Conservation (phyloP, 805 yeast species). For the Kuraishia ogatae region DNA sequence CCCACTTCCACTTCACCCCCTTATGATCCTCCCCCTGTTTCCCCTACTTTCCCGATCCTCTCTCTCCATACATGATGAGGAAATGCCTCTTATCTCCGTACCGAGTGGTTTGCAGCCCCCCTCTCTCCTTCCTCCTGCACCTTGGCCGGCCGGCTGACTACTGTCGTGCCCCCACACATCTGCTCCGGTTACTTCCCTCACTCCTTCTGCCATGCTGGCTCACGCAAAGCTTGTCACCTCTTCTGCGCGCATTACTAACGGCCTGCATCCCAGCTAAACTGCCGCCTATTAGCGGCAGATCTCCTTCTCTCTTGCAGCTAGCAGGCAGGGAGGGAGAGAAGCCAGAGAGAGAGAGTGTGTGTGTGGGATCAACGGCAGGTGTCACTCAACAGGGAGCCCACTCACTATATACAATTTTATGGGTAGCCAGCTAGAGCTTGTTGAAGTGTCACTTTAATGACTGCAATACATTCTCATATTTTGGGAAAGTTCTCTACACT, state of each 20-base stretch:
- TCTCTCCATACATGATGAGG: background rate
- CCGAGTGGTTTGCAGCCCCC: background rate
- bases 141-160: background rate
- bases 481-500: background rate
- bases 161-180: background rate
- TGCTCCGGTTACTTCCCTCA: background rate
- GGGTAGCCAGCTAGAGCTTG: background rate
- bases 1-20: too few species aligned
- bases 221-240: background rate
- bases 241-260: background rate
- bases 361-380: background rate
- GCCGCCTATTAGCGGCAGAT: background rate
- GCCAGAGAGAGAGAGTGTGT: background rate
- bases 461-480: too few species aligned
- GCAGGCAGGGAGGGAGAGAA: background rate
- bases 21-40: too few species aligned
- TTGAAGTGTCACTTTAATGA: background rate
- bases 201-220: background rate
- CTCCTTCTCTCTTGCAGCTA: background rate
- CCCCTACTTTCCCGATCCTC: too few species aligned
- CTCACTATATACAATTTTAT: background rate
- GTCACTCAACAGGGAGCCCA: background rate
- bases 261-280: background rate
- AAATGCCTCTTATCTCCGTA: background rate
- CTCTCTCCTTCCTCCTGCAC: background rate